Base-by-base conservation (phyloP, 169 alveolate species). In the Blepharisma undulans region DNA sequence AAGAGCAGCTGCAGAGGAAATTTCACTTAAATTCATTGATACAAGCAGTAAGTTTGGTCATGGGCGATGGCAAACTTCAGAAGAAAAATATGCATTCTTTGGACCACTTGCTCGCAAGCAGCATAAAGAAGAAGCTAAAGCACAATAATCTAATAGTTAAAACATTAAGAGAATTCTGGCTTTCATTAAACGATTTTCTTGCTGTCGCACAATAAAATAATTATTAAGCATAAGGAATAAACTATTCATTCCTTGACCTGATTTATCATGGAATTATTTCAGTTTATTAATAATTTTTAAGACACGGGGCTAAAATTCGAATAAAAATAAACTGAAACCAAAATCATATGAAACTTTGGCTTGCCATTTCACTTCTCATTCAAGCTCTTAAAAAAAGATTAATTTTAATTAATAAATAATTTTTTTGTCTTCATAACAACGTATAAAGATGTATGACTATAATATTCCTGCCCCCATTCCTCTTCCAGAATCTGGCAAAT, bases 41-140 rank as follows among this genome's bases (percentile, higher is more conserved):
- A 99, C 99, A 34, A 98, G 99, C 18, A 98, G 99, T 94, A 99
- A 99, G 98, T 96, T 98, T 91, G 99, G 99, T n/a, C 99, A 99
- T 94, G 99, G 99, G 76, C 97, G 99, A 93, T 99, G 98, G 99
- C 99, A 99, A 95, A 99, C 99, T 87, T 93, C 98, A 61, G 99
- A 97, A 74, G 99, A 99, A 95, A 99, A 99, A 97, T 97, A 96
- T 94, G 99, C 98, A 95, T 99, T 98, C 99, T 98, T 96, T 93
- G 99, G 99, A 90, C 99, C 99, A n/a, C 95, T 95, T 87, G 95
- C 97, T 91, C 96, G 91, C 33, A 36, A 76, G 79, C 27, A 61
- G 84, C 60, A 72, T 71, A 79, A 48, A 48, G 92, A n/a, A 91
- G 91, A 60, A 72, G 91, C 91, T 3, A 36, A 84, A 79, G 66